phyloP scores from a whole-genome alignment of 2,329 filamentous ascomycete species.

The Paecilomyces fulvus region DNA sequence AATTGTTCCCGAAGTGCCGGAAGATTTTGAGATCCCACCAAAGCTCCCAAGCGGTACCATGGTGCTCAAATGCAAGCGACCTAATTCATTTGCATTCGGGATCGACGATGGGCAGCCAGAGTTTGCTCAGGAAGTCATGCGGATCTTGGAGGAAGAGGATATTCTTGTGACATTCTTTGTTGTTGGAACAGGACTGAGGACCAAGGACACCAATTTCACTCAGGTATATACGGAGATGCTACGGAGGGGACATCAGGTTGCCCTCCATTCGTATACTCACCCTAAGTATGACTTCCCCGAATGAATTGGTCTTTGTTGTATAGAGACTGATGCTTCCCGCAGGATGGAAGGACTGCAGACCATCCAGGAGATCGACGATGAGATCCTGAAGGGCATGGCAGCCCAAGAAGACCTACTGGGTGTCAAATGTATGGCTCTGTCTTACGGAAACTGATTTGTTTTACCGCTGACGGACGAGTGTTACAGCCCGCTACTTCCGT shows the following conservation, averaged over 20 bases:
- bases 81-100: conserved; percentile 63
- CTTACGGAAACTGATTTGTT: conserved; percentile 27
- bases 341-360: conserved; percentile 31
- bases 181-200: conserved; percentile 54
- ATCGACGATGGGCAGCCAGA: conserved; percentile 60
- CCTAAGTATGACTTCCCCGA: conserved; percentile 39
- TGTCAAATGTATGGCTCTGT: conserved; percentile 22
- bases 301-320: not conserved
- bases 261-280: conserved; percentile 60
- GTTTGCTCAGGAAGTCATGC: conserved; percentile 52
- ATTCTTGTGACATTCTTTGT: conserved; percentile 66
- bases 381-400: conserved; percentile 26
- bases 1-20: conserved; percentile 49
- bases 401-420: conserved; percentile 22
- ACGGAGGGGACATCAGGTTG: conserved; percentile 56
- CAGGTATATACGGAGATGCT: conserved; percentile 57
- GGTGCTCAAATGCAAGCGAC: conserved; percentile 56
- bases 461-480: conserved; percentile 12
- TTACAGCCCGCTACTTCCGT: conserved; percentile 51
- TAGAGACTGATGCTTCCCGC: not conserved
- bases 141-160: conserved; percentile 51
- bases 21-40: conserved; percentile 43
- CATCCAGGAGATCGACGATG: conserved; percentile 25
- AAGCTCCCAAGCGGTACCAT: conserved; percentile 56
- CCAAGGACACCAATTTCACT: conserved; percentile 52